phyloP scores from a whole-genome alignment of 805 yeast genomes.

The Sugiyamaella lignohabitans region DNA sequence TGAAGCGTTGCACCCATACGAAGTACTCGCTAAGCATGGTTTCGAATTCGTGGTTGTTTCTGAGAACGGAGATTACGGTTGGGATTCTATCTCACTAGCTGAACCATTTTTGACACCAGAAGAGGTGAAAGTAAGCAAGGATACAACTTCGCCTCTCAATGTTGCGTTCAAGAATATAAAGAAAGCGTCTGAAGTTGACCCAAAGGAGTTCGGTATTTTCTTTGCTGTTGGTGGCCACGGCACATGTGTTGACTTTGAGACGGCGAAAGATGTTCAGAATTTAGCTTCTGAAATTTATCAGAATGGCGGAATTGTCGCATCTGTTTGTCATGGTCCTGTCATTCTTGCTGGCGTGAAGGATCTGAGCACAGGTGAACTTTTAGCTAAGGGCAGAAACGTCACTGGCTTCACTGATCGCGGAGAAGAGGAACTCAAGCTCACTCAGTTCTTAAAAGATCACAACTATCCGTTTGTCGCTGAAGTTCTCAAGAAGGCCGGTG shows the following conservation, averaged over 20 bases:
- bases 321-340: conserved; percentile 67
- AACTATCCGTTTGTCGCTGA: conserved; percentile 36
- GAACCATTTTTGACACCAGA: conserved; percentile 39
- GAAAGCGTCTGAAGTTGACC: conserved; percentile 43
- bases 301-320: conserved; percentile 50
- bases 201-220: conserved; percentile 46
- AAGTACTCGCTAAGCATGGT: conserved; percentile 42
- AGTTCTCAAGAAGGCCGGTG: conserved; percentile 38
- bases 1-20: conserved; percentile 57
- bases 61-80: conserved; percentile 52
- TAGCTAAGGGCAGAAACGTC: conserved; percentile 47
- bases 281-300: conserved; percentile 43
- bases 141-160: conserved; percentile 37
- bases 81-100: conserved; percentile 49
- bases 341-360: conserved; percentile 46
- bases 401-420: conserved; percentile 60
- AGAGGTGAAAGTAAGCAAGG: conserved; percentile 38
- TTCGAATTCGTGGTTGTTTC: conserved; percentile 51
- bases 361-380: conserved; percentile 35
- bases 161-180: conserved; percentile 37
- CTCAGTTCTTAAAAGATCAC: conserved; percentile 26
- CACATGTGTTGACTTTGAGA: conserved; percentile 51
- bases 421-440: conserved; percentile 35
- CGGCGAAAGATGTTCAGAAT: conserved; percentile 40
- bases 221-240: conserved; percentile 68